These are phyloP conservation scores for Pyrus communis DNA, from an alignment of 306 rosid genomes.

Conservation along the genomic window DNA sequence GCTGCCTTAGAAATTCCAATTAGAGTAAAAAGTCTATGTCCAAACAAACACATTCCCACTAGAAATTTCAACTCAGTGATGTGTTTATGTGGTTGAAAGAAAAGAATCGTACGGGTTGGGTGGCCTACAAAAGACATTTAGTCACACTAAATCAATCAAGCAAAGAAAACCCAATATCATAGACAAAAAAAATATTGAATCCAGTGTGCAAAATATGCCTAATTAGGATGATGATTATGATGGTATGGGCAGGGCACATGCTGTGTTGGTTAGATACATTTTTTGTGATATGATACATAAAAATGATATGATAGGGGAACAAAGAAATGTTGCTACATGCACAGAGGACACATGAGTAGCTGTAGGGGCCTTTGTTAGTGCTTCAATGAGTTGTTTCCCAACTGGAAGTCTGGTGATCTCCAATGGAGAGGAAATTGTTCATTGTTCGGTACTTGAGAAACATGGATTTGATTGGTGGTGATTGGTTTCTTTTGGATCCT, in stretches of 20 bases:
- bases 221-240: constrained; percentile 8
- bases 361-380: constrained; percentile 41
- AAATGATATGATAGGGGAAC: constrained; percentile 13
- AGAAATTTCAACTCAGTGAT: not conserved
- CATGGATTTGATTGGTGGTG: constrained; percentile 66
- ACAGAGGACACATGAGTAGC: constrained; percentile 33
- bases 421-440: constrained; percentile 23
- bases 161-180: not conserved
- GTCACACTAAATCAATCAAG: not conserved
- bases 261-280: constrained; percentile 28
- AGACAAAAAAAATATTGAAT: not conserved
- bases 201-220: not conserved
- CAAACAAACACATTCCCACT: not conserved
- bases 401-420: constrained; percentile 35
- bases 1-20: no score
- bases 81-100: not conserved
- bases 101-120: not conserved
- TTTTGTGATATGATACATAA: constrained; percentile 26
- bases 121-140: constrained; percentile 3
- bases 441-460: constrained; percentile 41
- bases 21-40: not conserved
- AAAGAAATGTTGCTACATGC: constrained; percentile 31
- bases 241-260: constrained; percentile 64
- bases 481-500: constrained; percentile 33
- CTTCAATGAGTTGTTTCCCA: constrained; percentile 83